Base-by-base conservation (phyloP, 768 basidiomycete genomes). In the Russula emetica region DNA sequence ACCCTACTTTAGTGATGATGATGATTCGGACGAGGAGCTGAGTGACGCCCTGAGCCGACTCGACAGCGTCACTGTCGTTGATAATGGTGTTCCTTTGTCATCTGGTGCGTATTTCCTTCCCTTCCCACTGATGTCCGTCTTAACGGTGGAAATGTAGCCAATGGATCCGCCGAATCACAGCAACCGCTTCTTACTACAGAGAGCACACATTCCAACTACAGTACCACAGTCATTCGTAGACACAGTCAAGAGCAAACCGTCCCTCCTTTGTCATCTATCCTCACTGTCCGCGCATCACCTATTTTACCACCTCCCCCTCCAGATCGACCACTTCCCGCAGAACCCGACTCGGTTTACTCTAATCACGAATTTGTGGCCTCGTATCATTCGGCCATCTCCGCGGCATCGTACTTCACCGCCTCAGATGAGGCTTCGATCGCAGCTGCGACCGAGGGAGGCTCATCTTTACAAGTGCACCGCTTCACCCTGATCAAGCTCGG, bases 401-500 rank as follows among this genome's bases (percentile, higher is more conserved):
- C 71, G 14, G 70, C 72, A 26, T 81, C 87, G 1, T 88, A 86
- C 73, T 83, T 83, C 67, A 90, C 88, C 7, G 86, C 87, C 26
- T 75, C 77, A 28, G 79, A 79, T 2, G 69, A 77, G 32, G 73
- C 78, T 1, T 85, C 85, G 2, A 77, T 79, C 42, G 82, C 89
- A 1, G 79, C 78, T 18, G 90, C 90, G 5, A 92, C 90, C 0
- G 87, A 90, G 68, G 90, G 88, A 13, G 85, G 88, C 22, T 90
- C 88, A 1, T 77, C 77, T 3, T 80, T 85, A 0, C 78, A 86
- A 57, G 80, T 92, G 3, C 93, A 94, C 72, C 87, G 94, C 20
- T 95, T 95, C 78, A 88, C 92, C 24, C 80, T 94, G 36, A 80
- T 94, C 69, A 91, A 88, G 72, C 91, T 92, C 18, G 90, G 90